Evolutionary conservation across 2,329 filamentous ascomycete species (phyloP), one percentile per base, ranked within the genome.

Genomic region (Talaromyces islandicus): DNA sequence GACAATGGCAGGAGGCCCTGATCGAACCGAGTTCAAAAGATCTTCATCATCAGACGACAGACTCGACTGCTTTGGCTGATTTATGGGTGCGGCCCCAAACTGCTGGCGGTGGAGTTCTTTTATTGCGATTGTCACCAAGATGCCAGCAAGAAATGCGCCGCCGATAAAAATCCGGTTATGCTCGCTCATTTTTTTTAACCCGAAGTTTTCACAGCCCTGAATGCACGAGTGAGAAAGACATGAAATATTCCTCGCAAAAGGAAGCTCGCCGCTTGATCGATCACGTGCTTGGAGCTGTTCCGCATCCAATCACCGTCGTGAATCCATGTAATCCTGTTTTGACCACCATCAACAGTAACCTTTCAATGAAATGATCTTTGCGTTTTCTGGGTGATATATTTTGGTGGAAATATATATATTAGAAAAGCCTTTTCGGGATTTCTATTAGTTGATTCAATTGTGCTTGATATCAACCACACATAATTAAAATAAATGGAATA

Each of bases 71-170:
- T 7, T 7, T 54, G 27, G 32, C 32, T 50, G 35, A 52, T 46
- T 57, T 83, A 68, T 86, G 90, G 21, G 85, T 82, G 24, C 80
- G 75, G 71, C 91, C 87, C 9, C 43, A 46, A 46, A 19, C 5
- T 24, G 43, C 9, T 46, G 43, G 19, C 19, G 43, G 53, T 92
- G 80, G 41, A 92, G 74, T 70, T 93, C 89, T 74, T 92, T 92
- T 77, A 91, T 86, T 60, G 88, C 88, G 2, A 94, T 76, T 0
- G 91, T 91, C 59, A 92, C 74, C 56, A 91, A 78, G 57, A 92
- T 82, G 50, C 92, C 92, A 10, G 90, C 82, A n/a, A 88, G 73
- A 68, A 97, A 96, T 69, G 90, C 89, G 21, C 86, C 77, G 60
- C 85, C 81, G 48, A 92, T 73, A 63, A 88, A 90, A 29, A 87